These are phyloP conservation scores for Lipomyces starkeyi DNA, from an alignment of 805 yeast species.

Conservation along the genomic window DNA sequence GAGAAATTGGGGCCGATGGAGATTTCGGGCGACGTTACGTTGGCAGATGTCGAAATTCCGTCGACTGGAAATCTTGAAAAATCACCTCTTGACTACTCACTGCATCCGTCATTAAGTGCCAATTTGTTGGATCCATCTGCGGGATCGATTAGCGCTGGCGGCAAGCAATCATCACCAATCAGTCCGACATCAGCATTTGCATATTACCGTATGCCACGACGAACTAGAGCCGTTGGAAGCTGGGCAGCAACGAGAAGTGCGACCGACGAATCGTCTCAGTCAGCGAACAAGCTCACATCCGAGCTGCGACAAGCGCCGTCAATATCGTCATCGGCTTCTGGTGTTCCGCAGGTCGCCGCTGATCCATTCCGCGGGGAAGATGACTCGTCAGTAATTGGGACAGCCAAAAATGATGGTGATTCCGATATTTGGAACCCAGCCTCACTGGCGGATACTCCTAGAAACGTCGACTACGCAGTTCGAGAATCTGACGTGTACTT, in stretches of 20 bases:
- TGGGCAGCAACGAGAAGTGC: background rate
- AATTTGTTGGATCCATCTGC: constrained; percentile 13
- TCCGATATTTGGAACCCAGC: constrained; percentile 19
- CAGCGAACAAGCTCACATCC: background rate
- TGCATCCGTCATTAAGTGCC: constrained; percentile 10
- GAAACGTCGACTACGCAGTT: constrained; percentile 57
- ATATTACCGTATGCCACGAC: constrained; percentile 34
- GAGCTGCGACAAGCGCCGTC: background rate
- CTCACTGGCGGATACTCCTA: constrained; percentile 1
- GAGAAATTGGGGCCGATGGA: constrained; percentile 14
- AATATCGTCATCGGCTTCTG: background rate
- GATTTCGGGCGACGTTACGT: constrained; percentile 4
- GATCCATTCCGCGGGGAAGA: constrained; percentile 5
- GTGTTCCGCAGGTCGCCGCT: background rate
- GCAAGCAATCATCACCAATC: constrained; percentile 20
- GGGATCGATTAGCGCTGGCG: constrained; percentile 12
- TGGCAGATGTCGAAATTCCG: constrained; percentile 3
- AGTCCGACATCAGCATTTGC: constrained; percentile 30
- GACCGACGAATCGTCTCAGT: background rate
- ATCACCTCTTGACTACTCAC: constrained; percentile 14
- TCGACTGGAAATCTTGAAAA: constrained; percentile 7
- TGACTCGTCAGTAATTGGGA: background rate
- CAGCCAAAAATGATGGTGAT: constrained; percentile 11
- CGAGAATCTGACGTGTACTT: constrained; percentile 64
- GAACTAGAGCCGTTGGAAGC: constrained; percentile 14